These are phyloP conservation scores for Cenchrus purpureus DNA, from an alignment of 176 grass and related monocot genomes.

Conservation along the genomic window DNA sequence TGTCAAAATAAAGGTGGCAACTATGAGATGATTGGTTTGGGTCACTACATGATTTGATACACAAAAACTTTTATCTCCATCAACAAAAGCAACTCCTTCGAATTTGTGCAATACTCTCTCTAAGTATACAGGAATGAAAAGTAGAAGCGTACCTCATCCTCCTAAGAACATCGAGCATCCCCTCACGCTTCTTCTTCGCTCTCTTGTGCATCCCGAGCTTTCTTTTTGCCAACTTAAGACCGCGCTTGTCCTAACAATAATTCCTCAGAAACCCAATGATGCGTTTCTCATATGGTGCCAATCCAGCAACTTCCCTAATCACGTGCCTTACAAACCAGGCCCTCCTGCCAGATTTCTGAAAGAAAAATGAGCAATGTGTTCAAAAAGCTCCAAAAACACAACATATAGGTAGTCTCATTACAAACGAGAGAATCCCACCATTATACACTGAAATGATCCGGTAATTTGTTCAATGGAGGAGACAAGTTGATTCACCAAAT, in stretches of 20 bases:
- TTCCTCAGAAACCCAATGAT: conserved; percentile 38
- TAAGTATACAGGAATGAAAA: conserved; percentile 20
- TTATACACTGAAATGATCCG: neutral
- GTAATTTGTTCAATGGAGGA: neutral
- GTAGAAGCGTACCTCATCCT: conserved; percentile 55
- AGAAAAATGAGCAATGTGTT: conserved; percentile 1
- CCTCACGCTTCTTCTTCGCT: conserved; percentile 56
- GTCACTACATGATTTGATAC: conserved; percentile 39
- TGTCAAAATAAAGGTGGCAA: neutral
- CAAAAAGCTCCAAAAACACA: neutral
- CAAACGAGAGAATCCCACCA: neutral
- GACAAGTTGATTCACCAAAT: neutral
- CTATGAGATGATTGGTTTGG: conserved; percentile 26
- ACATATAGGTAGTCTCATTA: neutral
- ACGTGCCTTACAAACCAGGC: conserved; percentile 16
- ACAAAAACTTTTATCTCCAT: conserved; percentile 23
- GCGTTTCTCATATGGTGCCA: conserved; percentile 35
- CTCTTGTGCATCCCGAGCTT: conserved; percentile 51
- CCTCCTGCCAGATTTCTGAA: conserved; percentile 47
- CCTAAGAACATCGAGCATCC: conserved; percentile 49
- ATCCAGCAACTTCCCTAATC: conserved; percentile 45
- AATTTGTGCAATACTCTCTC: conserved; percentile 25
- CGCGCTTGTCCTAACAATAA: conserved; percentile 41
- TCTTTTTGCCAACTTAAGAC: conserved; percentile 51
- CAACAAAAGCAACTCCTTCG: conserved; percentile 41